A percentile compares a stretch with the other conserved stretches of the same genome.
phyloP scores from a whole-genome alignment of 228 moss, liverwort and hornwort species.

The Sphagnum magellanicum region DNA sequence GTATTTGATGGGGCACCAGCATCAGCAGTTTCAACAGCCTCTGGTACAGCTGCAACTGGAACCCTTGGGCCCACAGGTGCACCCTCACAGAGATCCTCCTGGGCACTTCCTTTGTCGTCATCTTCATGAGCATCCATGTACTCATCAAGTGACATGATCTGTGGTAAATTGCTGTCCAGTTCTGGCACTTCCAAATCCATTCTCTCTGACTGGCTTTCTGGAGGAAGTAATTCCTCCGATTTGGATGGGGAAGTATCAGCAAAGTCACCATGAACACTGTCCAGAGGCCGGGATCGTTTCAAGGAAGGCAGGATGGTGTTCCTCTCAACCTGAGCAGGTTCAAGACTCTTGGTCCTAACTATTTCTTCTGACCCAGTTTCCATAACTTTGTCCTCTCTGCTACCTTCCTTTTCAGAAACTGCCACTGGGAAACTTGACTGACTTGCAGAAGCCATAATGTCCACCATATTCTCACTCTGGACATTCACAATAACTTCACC shows the following conservation, averaged over 20 bases:
- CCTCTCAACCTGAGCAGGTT: constrained; percentile 15
- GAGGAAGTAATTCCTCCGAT: constrained; percentile 6
- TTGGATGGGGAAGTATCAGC: constrained; percentile 12
- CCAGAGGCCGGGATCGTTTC: constrained; percentile 38
- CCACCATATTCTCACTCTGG: constrained; percentile 45
- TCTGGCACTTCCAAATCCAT: constrained; percentile 19
- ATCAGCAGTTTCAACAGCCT: constrained; percentile 15
- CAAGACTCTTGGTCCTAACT: background rate
- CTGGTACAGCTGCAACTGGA: background rate
- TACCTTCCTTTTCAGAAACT: constrained; percentile 21
- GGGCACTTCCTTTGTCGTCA: constrained; percentile 3
- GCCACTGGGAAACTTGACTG: constrained; percentile 43
- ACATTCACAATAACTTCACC: constrained; percentile 83
- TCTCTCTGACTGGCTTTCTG: constrained; percentile 3
- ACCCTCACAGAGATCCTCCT: constrained; percentile 53
- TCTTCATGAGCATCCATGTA: constrained; percentile 53
- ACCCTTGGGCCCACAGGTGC: constrained; percentile 46
- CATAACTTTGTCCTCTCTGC: constrained; percentile 20
- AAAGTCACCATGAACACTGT: constrained; percentile 16
- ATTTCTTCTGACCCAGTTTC: constrained; percentile 9
- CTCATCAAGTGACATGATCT: constrained; percentile 61
- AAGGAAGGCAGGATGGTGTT: constrained; percentile 26
- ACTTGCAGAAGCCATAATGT: constrained; percentile 35
- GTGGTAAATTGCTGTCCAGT: constrained; percentile 32
- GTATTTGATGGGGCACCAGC: constrained; percentile 6